Evolutionary conservation across 345 rosid species (phyloP), one percentile per base, ranked within the genome.

Genomic region (Aurinia saxatilis): DNA sequence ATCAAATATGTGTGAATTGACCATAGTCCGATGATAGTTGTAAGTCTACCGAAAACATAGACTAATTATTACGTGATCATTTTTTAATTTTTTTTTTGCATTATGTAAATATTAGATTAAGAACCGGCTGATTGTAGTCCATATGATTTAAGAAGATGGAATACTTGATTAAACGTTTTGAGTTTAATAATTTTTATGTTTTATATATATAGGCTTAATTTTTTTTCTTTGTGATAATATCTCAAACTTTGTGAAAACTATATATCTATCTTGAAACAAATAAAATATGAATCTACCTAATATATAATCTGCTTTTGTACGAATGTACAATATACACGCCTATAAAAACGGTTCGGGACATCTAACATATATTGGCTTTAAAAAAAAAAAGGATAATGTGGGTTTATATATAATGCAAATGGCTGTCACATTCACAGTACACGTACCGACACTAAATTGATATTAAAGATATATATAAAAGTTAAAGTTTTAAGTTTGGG

Each of bases 391-490:
- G 23, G 45, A 35, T 16, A 12, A 65, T n/a, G 15, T 25, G 35
- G 39, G 36, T 14, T 44, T 14, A 42, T 45, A 42, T 45, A 13
- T 7, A 56, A 13, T 48, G 35, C 50, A 47, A 47, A 67, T 67
- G 72, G 65, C 31, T 49, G 65, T 67, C 72, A 67, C 72, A 48
- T 15, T 67, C 63, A 21, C n/a, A 44, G 36, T 21, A 53, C 36
- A 38, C 51, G 44, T 49, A 58, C 72, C 72, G 72, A 68, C 66
- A 68, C 60, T 34, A 52, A 34, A 44, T 44, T 34, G 4, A 17
- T 17, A 21, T 33, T 36, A 47, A 62, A 37, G 45, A 38, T 42
- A 35, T 23, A 15, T 7, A 18, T 10, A 51, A 16, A 50, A 13
- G 7, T 5, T 23, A 23, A 57, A 21, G 16, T 34, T 68, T 51